phyloP scores from a whole-genome alignment of 225 moss, liverwort and hornwort genomes.

The Ulota crispa region DNA sequence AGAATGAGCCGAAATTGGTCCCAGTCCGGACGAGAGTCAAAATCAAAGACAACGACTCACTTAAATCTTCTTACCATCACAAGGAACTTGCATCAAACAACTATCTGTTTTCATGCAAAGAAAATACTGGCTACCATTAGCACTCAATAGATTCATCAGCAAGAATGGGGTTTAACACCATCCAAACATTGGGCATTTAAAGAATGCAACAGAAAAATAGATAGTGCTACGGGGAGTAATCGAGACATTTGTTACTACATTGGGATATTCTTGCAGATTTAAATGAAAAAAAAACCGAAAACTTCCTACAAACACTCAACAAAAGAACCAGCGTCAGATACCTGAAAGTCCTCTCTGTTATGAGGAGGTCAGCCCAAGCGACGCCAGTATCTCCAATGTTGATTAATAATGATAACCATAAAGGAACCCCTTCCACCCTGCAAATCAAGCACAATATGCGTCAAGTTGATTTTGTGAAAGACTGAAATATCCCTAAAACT shows the following conservation, averaged over 20 bases:
- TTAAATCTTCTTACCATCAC: neutral
- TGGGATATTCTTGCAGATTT: neutral
- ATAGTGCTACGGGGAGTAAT: neutral
- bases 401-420: conserved; percentile 40
- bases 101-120: neutral
- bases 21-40: neutral
- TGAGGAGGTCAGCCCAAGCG: conserved; percentile 43
- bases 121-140: neutral
- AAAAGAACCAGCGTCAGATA: conserved; percentile 12
- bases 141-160: neutral
- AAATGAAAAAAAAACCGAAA: neutral
- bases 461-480: conserved; percentile 12
- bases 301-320: neutral
- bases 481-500: neutral
- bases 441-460: conserved; percentile 8
- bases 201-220: neutral
- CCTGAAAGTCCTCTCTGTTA: conserved; percentile 49
- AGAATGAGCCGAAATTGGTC: neutral
- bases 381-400: conserved; percentile 34
- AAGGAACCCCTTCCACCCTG: conserved; percentile 41
- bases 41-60: conserved; percentile 6
- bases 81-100: neutral
- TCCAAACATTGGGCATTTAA: neutral
- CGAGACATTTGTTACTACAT: neutral
- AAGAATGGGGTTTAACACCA: neutral